phyloP scores from a whole-genome alignment of 805 yeast genomes.

The Sugiyamaella mastotermitis region DNA sequence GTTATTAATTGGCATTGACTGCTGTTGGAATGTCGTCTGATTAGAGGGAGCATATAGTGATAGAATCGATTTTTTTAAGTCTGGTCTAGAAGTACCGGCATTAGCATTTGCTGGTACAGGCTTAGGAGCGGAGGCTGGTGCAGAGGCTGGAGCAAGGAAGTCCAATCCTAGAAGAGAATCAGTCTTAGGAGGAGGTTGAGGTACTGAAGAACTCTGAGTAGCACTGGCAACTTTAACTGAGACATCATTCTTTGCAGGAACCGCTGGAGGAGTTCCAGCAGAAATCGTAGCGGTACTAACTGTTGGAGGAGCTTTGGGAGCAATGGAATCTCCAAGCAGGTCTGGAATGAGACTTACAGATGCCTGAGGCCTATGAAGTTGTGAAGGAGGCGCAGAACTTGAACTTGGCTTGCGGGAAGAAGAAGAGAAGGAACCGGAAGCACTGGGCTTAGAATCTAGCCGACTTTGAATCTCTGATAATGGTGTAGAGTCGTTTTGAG shows the following conservation, averaged over 20 bases:
- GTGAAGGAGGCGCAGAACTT: constrained; percentile 8
- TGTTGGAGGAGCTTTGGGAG: constrained; percentile 1
- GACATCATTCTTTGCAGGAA: constrained; percentile 8
- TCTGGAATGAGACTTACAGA: constrained; percentile 41
- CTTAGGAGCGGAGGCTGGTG: constrained; percentile 2
- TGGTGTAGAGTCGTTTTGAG: constrained; percentile 20
- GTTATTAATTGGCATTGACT: too few species aligned
- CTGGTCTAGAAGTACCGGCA: constrained; percentile 50
- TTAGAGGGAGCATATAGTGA: constrained; percentile 60
- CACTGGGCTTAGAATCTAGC: constrained; percentile 4
- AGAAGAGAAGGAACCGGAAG: not conserved
- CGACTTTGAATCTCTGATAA: constrained; percentile 18
- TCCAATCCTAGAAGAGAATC: constrained; percentile 23
- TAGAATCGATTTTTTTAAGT: constrained; percentile 83
- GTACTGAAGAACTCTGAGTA: constrained; percentile 2
- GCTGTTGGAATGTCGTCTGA: too few species aligned
- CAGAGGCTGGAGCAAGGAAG: constrained; percentile 14
- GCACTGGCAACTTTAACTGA: constrained; percentile 5
- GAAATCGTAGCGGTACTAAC: constrained; percentile 4
- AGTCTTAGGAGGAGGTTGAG: constrained; percentile 10
- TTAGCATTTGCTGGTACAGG: constrained; percentile 13
- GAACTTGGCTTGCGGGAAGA: constrained; percentile 4
- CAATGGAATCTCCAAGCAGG: constrained; percentile 31
- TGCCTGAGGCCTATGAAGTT: too few species aligned
- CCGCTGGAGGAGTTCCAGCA: constrained; percentile 11